Evolutionary conservation across 352 stramenopile genomes (phyloP).

Genomic region (Phytophthora pini): DNA sequence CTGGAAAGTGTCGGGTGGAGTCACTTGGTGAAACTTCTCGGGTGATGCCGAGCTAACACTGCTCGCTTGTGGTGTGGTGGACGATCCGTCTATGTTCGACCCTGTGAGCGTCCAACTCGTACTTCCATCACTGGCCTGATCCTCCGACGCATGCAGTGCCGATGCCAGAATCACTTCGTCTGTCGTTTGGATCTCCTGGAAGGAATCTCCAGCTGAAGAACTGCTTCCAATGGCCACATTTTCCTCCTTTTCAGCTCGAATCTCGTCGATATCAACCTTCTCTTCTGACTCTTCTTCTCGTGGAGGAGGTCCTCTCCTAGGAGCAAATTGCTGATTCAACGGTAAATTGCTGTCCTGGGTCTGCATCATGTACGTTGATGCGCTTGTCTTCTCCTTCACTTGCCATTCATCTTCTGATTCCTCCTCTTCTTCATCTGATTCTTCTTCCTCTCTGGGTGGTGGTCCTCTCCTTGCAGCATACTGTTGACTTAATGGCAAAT

Average conservation of each 20-base stretch:
- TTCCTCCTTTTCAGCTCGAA: slow-evolving; percentile 7
- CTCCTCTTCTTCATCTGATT: slow-evolving; percentile 12
- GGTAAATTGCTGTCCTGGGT: slow-evolving; percentile 4
- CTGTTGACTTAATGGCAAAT: slow-evolving; percentile 29
- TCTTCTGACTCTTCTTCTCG: slow-evolving; percentile 2
- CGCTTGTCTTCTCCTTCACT: slow-evolving; percentile 5
- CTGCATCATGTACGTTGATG: not conserved
- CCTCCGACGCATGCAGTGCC: slow-evolving; percentile 7
- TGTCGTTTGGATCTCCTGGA: slow-evolving; percentile 28
- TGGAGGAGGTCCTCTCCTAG: slow-evolving; percentile 22
- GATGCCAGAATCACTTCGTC: slow-evolving; percentile 10
- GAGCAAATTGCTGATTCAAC: slow-evolving; percentile 27
- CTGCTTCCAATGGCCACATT: slow-evolving; percentile 18
- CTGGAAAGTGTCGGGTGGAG: not conserved
- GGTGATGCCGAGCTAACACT: slow-evolving; percentile 24
- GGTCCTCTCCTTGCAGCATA: slow-evolving; percentile 27
- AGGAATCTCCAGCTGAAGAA: slow-evolving; percentile 20
- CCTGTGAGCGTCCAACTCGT: slow-evolving; percentile 28
- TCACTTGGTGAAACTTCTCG: slow-evolving; percentile 9
- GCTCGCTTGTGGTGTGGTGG: slow-evolving; percentile 15
- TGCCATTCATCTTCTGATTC: slow-evolving; percentile 8
- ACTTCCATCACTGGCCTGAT: slow-evolving; percentile 24
- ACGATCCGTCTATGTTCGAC: slow-evolving; percentile 18
- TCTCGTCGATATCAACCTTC: not conserved
- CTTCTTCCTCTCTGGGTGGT: slow-evolving; percentile 24